Percentiles rank a stretch among this genome's conserved stretches.
Conservation (phyloP, 345 rosid species). For the Psidium friedrichsthalianum region DNA sequence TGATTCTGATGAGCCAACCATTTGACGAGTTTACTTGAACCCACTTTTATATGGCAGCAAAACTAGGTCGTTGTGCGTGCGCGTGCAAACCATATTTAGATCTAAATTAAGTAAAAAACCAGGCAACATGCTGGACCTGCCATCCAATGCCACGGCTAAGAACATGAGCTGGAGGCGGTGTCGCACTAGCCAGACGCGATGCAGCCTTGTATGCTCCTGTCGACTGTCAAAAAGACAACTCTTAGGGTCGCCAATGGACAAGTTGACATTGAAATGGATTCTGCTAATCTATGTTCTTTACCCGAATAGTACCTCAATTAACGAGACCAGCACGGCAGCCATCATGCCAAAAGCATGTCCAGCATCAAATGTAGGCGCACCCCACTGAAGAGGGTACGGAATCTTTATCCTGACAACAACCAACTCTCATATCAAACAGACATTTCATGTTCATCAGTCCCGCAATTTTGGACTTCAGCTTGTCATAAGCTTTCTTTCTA, state of each 20-base stretch:
- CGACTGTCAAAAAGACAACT: slow-evolving; percentile 32
- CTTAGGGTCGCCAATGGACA: neutral
- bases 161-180: slow-evolving; percentile 97
- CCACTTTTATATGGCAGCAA: neutral
- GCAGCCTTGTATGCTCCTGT: slow-evolving; percentile 98
- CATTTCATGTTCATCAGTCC: neutral
- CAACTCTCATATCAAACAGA: neutral
- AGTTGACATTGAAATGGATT: neutral
- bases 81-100: no score
- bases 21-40: neutral
- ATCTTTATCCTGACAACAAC: slow-evolving; percentile 64
- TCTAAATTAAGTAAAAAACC: neutral
- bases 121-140: slow-evolving; percentile 28
- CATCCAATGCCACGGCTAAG: slow-evolving; percentile 99
- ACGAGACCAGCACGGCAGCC: slow-evolving; percentile 90
- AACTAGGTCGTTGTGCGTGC: neutral
- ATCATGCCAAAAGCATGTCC: slow-evolving; percentile 98
- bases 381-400: slow-evolving; percentile 99
- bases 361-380: slow-evolving; percentile 97
- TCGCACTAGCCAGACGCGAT: slow-evolving; percentile 91
- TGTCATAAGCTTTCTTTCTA: neutral
- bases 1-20: neutral
- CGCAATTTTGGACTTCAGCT: neutral
- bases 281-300: neutral
- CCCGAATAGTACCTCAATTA: slow-evolving; percentile 58